Percentiles rank a stretch among this genome's conserved stretches.
Conservation (phyloP, 108 stramenopile species). For the Cyclotella atomus region DNA sequence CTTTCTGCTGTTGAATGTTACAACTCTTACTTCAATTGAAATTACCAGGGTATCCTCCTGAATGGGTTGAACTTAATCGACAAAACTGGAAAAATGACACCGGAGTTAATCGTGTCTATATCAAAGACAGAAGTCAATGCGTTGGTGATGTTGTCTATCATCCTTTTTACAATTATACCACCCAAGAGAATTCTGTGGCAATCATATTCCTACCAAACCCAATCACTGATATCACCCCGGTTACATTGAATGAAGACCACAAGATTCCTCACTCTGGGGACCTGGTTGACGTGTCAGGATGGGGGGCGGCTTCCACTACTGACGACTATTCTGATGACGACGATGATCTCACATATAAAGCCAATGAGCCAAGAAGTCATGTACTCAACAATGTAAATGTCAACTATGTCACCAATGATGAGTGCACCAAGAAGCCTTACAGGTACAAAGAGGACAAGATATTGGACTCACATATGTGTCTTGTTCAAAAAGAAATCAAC, state of each 20-base stretch:
- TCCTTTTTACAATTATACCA: not conserved
- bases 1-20: not conserved
- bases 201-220: not conserved
- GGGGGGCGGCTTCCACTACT: no score
- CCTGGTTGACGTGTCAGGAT: not conserved
- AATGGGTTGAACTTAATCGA: not conserved
- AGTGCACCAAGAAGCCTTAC: slow-evolving; percentile 6
- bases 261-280: not conserved
- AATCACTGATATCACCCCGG: not conserved
- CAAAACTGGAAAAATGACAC: not conserved
- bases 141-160: not conserved
- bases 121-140: not conserved
- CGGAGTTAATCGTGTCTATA: not conserved
- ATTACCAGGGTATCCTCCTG: slow-evolving; percentile 1
- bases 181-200: not conserved
- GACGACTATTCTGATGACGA: no score
- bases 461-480: not conserved
- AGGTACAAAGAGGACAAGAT: not conserved
- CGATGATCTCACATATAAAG: no score
- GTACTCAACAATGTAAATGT: not conserved
- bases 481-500: not conserved
- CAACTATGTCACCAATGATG: not conserved
- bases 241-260: not conserved
- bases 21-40: not conserved
- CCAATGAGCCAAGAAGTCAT: no score